phyloP scores from a whole-genome alignment of 2,329 filamentous ascomycete species.

The Chrysoporthe cubensis region DNA sequence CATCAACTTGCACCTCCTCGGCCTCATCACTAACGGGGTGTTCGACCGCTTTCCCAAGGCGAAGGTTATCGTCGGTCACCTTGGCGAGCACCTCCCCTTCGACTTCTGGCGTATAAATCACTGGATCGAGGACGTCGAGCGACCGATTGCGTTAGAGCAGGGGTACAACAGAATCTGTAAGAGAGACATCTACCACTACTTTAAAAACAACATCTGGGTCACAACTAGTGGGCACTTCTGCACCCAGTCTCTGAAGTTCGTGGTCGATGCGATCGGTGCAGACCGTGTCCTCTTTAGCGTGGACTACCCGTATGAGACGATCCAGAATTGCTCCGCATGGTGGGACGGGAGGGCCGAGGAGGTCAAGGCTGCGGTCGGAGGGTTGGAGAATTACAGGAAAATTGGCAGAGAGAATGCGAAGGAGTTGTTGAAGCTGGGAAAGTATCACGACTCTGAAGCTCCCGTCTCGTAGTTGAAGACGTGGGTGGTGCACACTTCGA shows the following conservation, averaged over 20 bases:
- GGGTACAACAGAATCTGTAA: conserved; percentile 52
- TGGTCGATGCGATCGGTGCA: conserved; percentile 51
- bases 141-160: conserved; percentile 46
- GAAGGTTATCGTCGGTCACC: conserved; percentile 51
- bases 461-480: conserved; percentile 2
- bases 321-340: conserved; percentile 47
- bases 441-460: conserved; percentile 30
- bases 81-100: conserved; percentile 54
- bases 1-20: conserved; percentile 60
- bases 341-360: conserved; percentile 41
- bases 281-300: conserved; percentile 57
- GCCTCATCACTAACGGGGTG: conserved; percentile 54
- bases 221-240: conserved; percentile 62
- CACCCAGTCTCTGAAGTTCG: conserved; percentile 54
- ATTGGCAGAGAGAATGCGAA: conserved; percentile 50
- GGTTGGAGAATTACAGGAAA: conserved; percentile 40
- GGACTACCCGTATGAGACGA: conserved; percentile 57
- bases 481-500: neutral
- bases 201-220: conserved; percentile 58
- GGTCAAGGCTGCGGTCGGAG: conserved; percentile 29
- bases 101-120: conserved; percentile 56
- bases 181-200: conserved; percentile 54
- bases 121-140: conserved; percentile 54
- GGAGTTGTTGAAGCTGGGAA: conserved; percentile 44
- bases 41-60: conserved; percentile 52